These are phyloP conservation scores for Sarcodon sp. DNA, from an alignment of 768 basidiomycete species.

Conservation along the genomic window DNA sequence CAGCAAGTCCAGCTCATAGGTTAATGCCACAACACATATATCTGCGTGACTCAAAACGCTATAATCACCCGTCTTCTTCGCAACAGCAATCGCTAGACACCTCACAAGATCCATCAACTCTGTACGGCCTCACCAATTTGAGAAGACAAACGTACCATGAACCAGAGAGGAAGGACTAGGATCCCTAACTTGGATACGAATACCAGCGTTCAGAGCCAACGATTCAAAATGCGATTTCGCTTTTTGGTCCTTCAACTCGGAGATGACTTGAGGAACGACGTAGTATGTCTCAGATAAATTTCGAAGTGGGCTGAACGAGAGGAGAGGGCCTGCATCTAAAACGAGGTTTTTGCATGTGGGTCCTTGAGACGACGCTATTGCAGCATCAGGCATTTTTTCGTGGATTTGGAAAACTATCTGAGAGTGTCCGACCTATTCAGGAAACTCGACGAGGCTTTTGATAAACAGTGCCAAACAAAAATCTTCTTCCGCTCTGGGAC, in stretches of 20 bases:
- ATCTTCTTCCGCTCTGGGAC: background rate
- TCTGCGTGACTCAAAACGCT: constrained; percentile 85
- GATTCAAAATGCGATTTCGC: constrained; percentile 81
- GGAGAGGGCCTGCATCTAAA: constrained; percentile 87
- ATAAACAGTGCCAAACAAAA: background rate
- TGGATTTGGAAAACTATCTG: background rate
- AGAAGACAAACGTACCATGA: constrained; percentile 29
- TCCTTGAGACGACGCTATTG: constrained; percentile 9
- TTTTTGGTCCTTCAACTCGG: constrained; percentile 80
- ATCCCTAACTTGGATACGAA: constrained; percentile 55
- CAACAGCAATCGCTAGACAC: constrained; percentile 67
- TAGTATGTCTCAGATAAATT: constrained; percentile 78
- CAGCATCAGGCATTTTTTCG: background rate
- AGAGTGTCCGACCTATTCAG: background rate
- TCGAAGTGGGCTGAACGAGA: constrained; percentile 81
- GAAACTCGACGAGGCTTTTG: background rate
- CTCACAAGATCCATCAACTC: constrained; percentile 5
- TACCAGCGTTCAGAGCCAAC: constrained; percentile 63
- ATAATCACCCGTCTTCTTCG: constrained; percentile 96
- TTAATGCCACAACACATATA: constrained; percentile 82
- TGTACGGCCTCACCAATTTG: background rate
- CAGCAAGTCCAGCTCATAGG: constrained; percentile 60
- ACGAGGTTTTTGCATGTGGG: constrained; percentile 67
- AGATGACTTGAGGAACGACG: constrained; percentile 83
- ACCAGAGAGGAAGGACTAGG: constrained; percentile 61